Evolutionary conservation across 2,329 filamentous ascomycete genomes (phyloP).

Genomic region (Colletotrichum plurivorum): DNA sequence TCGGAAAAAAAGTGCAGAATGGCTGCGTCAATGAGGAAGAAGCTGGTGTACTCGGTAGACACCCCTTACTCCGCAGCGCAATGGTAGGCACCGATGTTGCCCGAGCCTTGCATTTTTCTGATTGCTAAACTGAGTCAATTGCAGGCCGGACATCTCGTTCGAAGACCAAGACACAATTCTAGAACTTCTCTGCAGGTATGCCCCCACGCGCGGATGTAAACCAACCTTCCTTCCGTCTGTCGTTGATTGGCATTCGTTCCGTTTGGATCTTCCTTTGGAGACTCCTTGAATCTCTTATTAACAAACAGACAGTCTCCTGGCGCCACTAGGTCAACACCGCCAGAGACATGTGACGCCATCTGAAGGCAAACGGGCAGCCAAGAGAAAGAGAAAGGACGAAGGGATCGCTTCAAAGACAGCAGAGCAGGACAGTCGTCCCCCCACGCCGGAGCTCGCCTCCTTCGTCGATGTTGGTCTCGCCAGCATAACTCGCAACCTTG

Average conservation of each 20-base stretch:
- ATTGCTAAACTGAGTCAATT: conserved; percentile 7
- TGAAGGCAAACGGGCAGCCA: conserved; percentile 72
- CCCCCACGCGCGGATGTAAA: background rate
- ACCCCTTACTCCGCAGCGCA: conserved; percentile 72
- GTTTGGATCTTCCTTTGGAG: background rate
- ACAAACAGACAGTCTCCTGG: conserved; percentile 65
- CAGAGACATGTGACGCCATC: conserved; percentile 67
- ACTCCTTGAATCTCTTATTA: background rate
- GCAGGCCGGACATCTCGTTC: conserved; percentile 72
- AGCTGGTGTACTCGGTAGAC: conserved; percentile 74
- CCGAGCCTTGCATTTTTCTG: background rate
- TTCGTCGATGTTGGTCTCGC: conserved; percentile 76
- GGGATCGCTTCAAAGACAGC: conserved; percentile 42
- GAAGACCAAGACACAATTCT: conserved; percentile 75
- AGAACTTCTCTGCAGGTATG: conserved; percentile 76
- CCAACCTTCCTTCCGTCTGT: background rate
- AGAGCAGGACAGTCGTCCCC: conserved; percentile 49
- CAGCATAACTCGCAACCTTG: conserved; percentile 71
- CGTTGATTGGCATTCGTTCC: background rate
- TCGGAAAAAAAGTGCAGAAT: background rate
- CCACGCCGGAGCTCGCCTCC: conserved; percentile 65
- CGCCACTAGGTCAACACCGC: conserved; percentile 75
- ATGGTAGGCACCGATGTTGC: conserved; percentile 63
- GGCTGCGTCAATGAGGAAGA: conserved; percentile 56
- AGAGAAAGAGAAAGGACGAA: conserved; percentile 61